phyloP scores from a whole-genome alignment of 2,329 filamentous ascomycete species.

The Raffaelea deltoideospora region DNA sequence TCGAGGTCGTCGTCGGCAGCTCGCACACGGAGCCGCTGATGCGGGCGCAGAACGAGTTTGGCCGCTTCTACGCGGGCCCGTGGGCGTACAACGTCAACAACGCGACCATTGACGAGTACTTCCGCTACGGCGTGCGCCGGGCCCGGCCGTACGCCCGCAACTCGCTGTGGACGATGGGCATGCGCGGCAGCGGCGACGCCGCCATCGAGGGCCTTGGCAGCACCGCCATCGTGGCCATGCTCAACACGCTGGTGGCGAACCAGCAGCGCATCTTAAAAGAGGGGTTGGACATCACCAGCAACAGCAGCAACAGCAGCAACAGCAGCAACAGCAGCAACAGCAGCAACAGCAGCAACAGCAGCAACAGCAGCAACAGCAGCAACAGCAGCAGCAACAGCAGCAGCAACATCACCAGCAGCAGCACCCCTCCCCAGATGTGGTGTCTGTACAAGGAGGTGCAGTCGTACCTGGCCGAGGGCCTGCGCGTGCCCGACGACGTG shows the following conservation, averaged over 20 bases:
- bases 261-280: constrained; percentile 43
- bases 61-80: constrained; percentile 37
- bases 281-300: constrained; percentile 30
- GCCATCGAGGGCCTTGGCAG: constrained; percentile 38
- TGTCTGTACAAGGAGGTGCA: constrained; percentile 63
- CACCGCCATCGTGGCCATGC: constrained; percentile 39
- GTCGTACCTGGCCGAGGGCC: constrained; percentile 49
- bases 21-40: constrained; percentile 62
- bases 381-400: constrained; percentile 9
- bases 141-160: constrained; percentile 51
- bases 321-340: constrained; percentile 5
- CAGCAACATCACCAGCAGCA: constrained; percentile 18
- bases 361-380: constrained; percentile 5
- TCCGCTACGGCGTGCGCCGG: constrained; percentile 49
- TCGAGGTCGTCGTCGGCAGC: constrained; percentile 56
- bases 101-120: constrained; percentile 51
- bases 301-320: constrained; percentile 3
- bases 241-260: constrained; percentile 43
- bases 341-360: constrained; percentile 6
- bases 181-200: constrained; percentile 56
- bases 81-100: constrained; percentile 62
- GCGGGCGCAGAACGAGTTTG: constrained; percentile 42
- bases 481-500: constrained; percentile 48
- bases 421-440: constrained; percentile 52
- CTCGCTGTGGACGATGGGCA: constrained; percentile 50